Percentiles rank a stretch among this genome's conserved stretches.
Evolutionary conservation across 192 early-diverging fungal genomes (phyloP).

Genomic region (Jimgerdemannia flammicorona): DNA sequence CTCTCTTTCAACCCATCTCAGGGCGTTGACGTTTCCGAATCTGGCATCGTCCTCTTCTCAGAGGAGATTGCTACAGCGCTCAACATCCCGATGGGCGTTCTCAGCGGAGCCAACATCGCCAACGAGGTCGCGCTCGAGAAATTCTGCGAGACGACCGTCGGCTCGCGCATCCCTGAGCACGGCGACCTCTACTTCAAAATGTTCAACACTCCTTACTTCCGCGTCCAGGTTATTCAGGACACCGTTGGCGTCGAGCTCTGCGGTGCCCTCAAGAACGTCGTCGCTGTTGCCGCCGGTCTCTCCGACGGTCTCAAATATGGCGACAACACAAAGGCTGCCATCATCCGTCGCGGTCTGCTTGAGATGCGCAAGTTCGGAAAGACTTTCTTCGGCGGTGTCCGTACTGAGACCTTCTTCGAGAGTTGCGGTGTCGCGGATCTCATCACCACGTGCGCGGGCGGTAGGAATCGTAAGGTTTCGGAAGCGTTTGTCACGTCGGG

Average conservation of each 20-base stretch:
- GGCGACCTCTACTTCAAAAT: conserved; percentile 75
- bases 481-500: conserved; percentile 88
- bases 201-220: conserved; percentile 89
- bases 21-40: conserved; percentile 68
- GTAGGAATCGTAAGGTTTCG: conserved; percentile 91
- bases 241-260: conserved; percentile 94
- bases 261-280: conserved; percentile 97
- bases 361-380: conserved; percentile 95
- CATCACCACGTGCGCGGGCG: conserved; percentile 96
- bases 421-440: conserved; percentile 96
- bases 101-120: conserved; percentile 98
- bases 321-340: conserved; percentile 97
- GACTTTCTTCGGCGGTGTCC: conserved; percentile 78
- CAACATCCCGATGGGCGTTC: conserved; percentile 70
- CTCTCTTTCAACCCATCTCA: neutral
- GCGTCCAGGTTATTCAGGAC: conserved; percentile 81
- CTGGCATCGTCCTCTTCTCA: conserved; percentile 75
- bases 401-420: conserved; percentile 94
- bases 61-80: conserved; percentile 80
- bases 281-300: conserved; percentile 95
- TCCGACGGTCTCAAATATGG: conserved; percentile 91
- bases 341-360: conserved; percentile 91
- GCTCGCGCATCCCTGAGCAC: conserved; percentile 62
- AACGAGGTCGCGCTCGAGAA: conserved; percentile 90
- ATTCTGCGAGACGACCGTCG: conserved; percentile 96